These are phyloP conservation scores for Pichia inconspicua DNA, from an alignment of 1,139 yeast genomes.

Conservation along the genomic window DNA sequence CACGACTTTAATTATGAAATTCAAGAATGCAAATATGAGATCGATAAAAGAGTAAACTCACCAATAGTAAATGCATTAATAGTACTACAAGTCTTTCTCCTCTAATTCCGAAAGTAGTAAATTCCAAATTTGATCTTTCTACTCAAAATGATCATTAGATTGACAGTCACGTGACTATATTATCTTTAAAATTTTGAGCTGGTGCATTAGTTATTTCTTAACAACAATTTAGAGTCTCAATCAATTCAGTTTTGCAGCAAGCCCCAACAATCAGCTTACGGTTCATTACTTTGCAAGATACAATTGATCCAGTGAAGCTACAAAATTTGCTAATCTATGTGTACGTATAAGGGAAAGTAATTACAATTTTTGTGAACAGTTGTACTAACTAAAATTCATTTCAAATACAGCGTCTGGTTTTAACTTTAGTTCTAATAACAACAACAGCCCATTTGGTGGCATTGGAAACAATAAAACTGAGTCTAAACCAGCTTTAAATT, in stretches of 20 bases:
- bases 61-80: too few species aligned
- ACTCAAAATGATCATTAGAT: too few species aligned
- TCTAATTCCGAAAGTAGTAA: too few species aligned
- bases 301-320: too few species aligned
- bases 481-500: background rate
- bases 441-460: background rate
- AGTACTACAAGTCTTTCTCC: too few species aligned
- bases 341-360: background rate
- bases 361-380: background rate
- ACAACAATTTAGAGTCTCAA: background rate
- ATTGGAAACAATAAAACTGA: background rate
- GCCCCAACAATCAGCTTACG: too few species aligned
- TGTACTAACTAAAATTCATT: background rate
- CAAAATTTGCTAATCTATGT: background rate
- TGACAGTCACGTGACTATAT: background rate
- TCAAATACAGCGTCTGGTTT: constrained; percentile 2
- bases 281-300: background rate
- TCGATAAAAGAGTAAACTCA: too few species aligned
- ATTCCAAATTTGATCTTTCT: too few species aligned
- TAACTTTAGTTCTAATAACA: constrained; percentile 3
- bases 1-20: too few species aligned
- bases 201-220: background rate
- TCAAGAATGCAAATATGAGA: too few species aligned
- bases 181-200: too few species aligned
- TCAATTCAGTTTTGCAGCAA: too few species aligned